Evolutionary conservation across 2,329 filamentous ascomycete species (phyloP).

Genomic region (Trichothecium sympodiale): DNA sequence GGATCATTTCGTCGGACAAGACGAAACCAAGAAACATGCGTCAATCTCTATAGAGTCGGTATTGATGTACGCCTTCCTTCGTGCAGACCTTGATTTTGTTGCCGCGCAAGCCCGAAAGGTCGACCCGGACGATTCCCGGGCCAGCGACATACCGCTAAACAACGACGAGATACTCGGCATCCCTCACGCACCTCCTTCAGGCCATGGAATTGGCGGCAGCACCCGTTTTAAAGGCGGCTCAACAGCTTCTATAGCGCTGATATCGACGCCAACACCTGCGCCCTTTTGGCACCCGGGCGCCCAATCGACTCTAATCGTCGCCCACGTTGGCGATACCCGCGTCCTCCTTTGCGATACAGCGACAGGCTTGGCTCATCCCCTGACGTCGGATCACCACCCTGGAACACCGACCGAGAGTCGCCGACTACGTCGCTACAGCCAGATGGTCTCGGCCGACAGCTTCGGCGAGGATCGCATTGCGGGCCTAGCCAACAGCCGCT

Average conservation of each 20-base stretch:
- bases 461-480: slow-evolving; percentile 96
- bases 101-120: slow-evolving; percentile 76
- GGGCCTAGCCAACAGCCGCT: slow-evolving; percentile 83
- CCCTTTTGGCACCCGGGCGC: slow-evolving; percentile 93
- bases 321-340: slow-evolving; percentile 88
- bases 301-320: slow-evolving; percentile 71
- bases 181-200: slow-evolving; percentile 41
- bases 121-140: slow-evolving; percentile 58
- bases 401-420: slow-evolving; percentile 75
- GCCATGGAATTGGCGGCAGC: slow-evolving; percentile 57
- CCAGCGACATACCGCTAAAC: slow-evolving; percentile 70
- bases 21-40: slow-evolving; percentile 16
- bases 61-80: slow-evolving; percentile 84
- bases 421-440: slow-evolving; percentile 70
- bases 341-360: slow-evolving; percentile 80
- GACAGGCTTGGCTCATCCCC: slow-evolving; percentile 66
- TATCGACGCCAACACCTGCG: slow-evolving; percentile 81
- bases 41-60: slow-evolving; percentile 62
- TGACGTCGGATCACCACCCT: slow-evolving; percentile 89
- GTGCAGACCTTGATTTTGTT: slow-evolving; percentile 90
- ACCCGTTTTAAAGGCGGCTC: slow-evolving; percentile 86
- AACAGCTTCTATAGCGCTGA: slow-evolving; percentile 79
- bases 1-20: slow-evolving; percentile 51
- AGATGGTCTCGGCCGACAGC: slow-evolving; percentile 78
- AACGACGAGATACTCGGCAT: slow-evolving; percentile 69